Conservation (phyloP, 2,329 filamentous ascomycete species). For the Talaromyces islandicus region DNA sequence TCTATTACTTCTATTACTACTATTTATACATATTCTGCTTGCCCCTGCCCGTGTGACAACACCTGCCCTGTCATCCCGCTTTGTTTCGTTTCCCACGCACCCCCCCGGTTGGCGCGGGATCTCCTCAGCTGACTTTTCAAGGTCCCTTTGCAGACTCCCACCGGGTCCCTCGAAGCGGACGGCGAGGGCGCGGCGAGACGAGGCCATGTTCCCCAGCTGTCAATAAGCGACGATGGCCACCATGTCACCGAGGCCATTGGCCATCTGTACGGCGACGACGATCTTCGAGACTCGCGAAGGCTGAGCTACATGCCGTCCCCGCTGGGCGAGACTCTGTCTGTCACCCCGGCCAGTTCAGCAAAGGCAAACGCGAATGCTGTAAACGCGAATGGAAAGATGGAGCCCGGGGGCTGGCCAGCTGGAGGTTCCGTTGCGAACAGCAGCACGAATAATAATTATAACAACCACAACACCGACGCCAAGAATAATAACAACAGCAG, state of each 20-base stretch:
- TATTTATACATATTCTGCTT: neutral
- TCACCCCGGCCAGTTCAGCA: constrained; percentile 16
- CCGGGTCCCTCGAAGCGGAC: constrained; percentile 10
- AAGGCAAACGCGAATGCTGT: constrained; percentile 6
- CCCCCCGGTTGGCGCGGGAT: too few species aligned
- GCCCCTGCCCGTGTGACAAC: neutral
- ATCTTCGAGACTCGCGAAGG: constrained; percentile 57
- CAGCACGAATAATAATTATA: constrained; percentile 24
- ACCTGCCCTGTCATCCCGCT: neutral
- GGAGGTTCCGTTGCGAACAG: constrained; percentile 26
- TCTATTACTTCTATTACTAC: neutral
- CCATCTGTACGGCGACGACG: constrained; percentile 77
- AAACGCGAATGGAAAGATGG: constrained; percentile 12
- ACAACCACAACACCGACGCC: constrained; percentile 29
- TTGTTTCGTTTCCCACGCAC: too few species aligned
- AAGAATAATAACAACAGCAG: constrained; percentile 16
- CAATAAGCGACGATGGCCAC: constrained; percentile 81
- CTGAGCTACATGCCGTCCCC: constrained; percentile 64
- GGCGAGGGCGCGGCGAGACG: constrained; percentile 43
- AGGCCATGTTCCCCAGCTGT: constrained; percentile 56
- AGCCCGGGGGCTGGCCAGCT: constrained; percentile 13
- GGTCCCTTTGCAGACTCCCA: constrained; percentile 8
- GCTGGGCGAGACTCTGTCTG: constrained; percentile 33
- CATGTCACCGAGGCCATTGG: constrained; percentile 94
- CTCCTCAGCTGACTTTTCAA: constrained; percentile 10